Percentiles rank a stretch among this genome's conserved stretches.
phyloP scores from a whole-genome alignment of 106 monocot genomes.

The Dactylorhiza incarnata region DNA sequence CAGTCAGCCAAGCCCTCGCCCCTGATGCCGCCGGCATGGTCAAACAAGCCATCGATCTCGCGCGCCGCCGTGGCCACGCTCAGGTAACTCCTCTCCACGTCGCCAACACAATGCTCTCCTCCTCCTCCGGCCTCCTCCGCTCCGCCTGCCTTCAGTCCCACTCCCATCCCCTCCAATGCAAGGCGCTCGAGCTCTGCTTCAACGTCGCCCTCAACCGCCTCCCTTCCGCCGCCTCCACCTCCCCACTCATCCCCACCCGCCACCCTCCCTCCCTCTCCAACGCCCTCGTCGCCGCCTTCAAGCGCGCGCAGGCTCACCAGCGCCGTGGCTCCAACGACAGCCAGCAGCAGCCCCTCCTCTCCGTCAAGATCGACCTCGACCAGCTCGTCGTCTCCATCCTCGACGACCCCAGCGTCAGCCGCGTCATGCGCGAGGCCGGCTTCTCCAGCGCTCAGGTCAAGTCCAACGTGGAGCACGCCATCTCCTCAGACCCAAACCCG shows the following conservation, averaged over 20 bases:
- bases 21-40: conserved; percentile 65
- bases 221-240: conserved; percentile 37
- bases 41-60: conserved; percentile 76
- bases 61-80: conserved; percentile 81
- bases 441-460: conserved; percentile 97
- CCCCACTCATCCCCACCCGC: conserved; percentile 7
- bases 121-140: conserved; percentile 55
- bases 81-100: conserved; percentile 97
- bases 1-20: conserved; percentile 77
- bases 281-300: conserved; percentile 96
- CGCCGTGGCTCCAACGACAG: conserved; percentile 74
- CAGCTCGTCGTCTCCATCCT: conserved; percentile 87
- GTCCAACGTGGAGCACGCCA: conserved; percentile 68
- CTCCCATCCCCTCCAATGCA: conserved; percentile 82
- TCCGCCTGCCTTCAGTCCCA: conserved; percentile 69
- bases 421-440: conserved; percentile 96
- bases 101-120: conserved; percentile 89
- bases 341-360: conserved; percentile 85
- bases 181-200: conserved; percentile 84
- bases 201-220: conserved; percentile 78
- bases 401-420: conserved; percentile 88
- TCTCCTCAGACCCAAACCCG: conserved; percentile 24
- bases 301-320: conserved; percentile 93
- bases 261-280: conserved; percentile 67
- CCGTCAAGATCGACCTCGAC: conserved; percentile 93